Conservation (phyloP, 2,329 filamentous ascomycete genomes). For the Ceratocystis destructans region DNA sequence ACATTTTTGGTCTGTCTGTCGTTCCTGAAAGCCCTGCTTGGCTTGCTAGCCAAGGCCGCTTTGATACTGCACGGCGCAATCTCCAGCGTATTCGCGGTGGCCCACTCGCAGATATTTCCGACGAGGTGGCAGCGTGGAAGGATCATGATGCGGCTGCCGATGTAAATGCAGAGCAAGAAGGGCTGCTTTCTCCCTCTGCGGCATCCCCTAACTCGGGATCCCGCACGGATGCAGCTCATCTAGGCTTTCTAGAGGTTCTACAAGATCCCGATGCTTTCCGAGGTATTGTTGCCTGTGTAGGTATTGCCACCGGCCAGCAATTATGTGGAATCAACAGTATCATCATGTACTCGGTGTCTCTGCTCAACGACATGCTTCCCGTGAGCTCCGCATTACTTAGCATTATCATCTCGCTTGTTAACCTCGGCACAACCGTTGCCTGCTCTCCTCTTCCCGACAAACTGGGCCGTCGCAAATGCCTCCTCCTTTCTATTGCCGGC, state of each 20-base stretch:
- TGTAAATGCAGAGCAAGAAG: conserved; percentile 50
- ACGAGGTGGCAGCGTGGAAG: conserved; percentile 53
- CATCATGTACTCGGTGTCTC: conserved; percentile 94
- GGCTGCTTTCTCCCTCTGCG: conserved; percentile 39
- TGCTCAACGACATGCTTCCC: conserved; percentile 68
- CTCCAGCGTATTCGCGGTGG: conserved; percentile 73
- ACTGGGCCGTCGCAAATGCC: conserved; percentile 72
- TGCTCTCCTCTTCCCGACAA: conserved; percentile 78
- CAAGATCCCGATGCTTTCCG: conserved; percentile 53
- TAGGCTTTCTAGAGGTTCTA: conserved; percentile 53
- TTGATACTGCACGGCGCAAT: conserved; percentile 47
- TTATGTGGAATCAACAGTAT: conserved; percentile 91
- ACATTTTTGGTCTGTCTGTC: conserved; percentile 57
- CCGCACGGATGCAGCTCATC: conserved; percentile 27
- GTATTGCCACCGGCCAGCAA: conserved; percentile 87
- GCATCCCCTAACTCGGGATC: not conserved
- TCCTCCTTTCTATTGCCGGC: conserved; percentile 68
- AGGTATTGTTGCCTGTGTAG: conserved; percentile 69
- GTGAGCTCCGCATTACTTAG: conserved; percentile 72
- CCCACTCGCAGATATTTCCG: conserved; percentile 49
- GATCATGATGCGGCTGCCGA: conserved; percentile 26
- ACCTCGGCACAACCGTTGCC: conserved; percentile 66
- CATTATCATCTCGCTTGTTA: conserved; percentile 74
- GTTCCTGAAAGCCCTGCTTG: conserved; percentile 81
- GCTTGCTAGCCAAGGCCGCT: conserved; percentile 56